Conservation (phyloP, 176 grass and related monocot species). For the Luzula sylvatica region DNA sequence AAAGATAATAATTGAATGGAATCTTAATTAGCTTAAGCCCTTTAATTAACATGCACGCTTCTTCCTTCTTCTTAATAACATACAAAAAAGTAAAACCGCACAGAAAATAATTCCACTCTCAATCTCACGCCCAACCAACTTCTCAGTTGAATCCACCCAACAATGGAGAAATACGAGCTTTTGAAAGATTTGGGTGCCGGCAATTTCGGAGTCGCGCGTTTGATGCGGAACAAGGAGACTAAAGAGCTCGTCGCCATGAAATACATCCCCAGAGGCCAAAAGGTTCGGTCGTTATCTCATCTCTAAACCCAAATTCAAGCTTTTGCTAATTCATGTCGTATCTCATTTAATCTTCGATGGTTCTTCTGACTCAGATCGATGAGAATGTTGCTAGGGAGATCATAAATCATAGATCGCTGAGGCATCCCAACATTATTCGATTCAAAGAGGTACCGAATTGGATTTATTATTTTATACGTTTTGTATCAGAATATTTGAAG, state of each 20-base stretch:
- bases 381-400: constrained; percentile 97
- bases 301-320: background rate
- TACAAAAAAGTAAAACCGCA: background rate
- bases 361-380: constrained; percentile 54
- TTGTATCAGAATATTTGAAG: background rate
- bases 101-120: background rate
- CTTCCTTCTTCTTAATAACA: background rate
- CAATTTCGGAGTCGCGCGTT: constrained; percentile 68
- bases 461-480: background rate
- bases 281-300: constrained; percentile 51
- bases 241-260: constrained; percentile 94
- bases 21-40: background rate
- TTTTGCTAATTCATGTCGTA: background rate
- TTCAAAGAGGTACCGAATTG: constrained; percentile 61
- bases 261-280: constrained; percentile 66
- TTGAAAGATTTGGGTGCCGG: constrained; percentile 74
- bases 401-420: constrained; percentile 84
- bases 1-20: background rate
- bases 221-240: constrained; percentile 81
- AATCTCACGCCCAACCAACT: background rate
- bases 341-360: background rate
- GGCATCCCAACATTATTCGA: constrained; percentile 84
- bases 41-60: constrained; percentile 1
- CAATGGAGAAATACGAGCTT: constrained; percentile 81
- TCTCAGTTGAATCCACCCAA: background rate